Evolutionary conservation across 1,284 basidiomycete genomes (phyloP).

Genomic region (Serendipita sp.): DNA sequence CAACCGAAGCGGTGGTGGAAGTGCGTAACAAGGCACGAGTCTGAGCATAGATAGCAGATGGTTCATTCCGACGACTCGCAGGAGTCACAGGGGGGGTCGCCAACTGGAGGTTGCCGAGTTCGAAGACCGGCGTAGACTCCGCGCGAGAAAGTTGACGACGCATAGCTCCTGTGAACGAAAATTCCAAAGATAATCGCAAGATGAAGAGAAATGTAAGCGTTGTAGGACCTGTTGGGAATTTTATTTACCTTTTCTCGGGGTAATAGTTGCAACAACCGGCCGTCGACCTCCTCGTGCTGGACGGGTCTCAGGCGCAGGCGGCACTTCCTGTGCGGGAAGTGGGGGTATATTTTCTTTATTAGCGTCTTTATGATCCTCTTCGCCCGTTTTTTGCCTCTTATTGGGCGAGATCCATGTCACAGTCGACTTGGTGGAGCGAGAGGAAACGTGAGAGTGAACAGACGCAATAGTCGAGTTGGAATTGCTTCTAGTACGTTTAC

Average conservation of each 20-base stretch:
- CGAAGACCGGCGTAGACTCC: background rate
- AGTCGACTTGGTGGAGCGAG: background rate
- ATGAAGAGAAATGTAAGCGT: background rate
- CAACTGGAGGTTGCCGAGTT: constrained; percentile 30
- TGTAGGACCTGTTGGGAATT: background rate
- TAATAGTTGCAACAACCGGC: background rate
- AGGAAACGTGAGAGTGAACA: background rate
- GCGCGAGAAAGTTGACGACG: background rate
- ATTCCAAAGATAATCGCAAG: too few relatives aligned
- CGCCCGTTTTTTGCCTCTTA: background rate
- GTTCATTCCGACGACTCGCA: constrained; percentile 11
- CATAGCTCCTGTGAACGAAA: background rate
- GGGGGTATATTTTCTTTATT: constrained; percentile 7
- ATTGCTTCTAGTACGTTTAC: constrained; percentile 1
- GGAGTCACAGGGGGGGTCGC: constrained; percentile 47
- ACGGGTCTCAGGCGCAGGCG: background rate
- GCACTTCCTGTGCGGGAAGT: background rate
- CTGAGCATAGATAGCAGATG: constrained; percentile 37
- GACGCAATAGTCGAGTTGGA: constrained; percentile 5
- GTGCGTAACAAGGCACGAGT: constrained; percentile 53
- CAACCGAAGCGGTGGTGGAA: constrained; percentile 32
- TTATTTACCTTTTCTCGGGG: background rate
- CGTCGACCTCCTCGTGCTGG: background rate
- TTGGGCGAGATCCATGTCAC: background rate
- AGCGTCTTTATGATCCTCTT: background rate